These are phyloP conservation scores for Colletotrichum aenigma DNA, from an alignment of 2,329 filamentous ascomycete genomes.

Conservation along the genomic window DNA sequence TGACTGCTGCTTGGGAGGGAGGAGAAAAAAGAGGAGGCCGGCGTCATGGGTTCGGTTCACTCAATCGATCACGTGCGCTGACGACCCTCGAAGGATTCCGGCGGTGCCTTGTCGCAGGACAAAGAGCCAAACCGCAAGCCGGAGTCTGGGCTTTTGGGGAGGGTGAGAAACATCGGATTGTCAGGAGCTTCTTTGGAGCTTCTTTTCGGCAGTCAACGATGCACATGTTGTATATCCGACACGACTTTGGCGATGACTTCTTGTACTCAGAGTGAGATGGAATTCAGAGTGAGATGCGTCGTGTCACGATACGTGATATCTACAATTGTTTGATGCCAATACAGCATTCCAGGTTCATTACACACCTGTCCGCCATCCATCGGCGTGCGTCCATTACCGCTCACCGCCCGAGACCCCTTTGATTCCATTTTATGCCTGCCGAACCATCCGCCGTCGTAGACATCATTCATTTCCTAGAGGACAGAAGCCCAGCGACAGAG, in stretches of 20 bases:
- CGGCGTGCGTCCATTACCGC: neutral
- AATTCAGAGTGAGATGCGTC: neutral
- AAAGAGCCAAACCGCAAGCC: neutral
- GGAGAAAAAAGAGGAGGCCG: neutral
- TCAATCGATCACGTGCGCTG: slow-evolving; percentile 4
- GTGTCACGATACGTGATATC: neutral
- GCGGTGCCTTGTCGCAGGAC: neutral
- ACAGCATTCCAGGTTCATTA: neutral
- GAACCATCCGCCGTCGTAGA: neutral
- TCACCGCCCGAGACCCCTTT: neutral
- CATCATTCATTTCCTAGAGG: neutral
- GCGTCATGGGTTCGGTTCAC: neutral
- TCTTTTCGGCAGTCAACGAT: neutral
- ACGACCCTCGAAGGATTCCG: neutral
- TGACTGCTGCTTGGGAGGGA: neutral
- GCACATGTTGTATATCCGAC: neutral
- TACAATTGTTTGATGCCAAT: neutral
- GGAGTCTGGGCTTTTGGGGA: neutral
- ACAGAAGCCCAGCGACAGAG: neutral
- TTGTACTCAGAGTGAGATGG: neutral
- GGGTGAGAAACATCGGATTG: neutral
- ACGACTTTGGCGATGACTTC: neutral
- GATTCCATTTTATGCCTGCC: neutral
- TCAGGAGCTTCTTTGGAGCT: neutral
- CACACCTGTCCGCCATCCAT: neutral